Evolutionary conservation across 768 basidiomycete genomes (phyloP).

Genomic region (Mycena pura): DNA sequence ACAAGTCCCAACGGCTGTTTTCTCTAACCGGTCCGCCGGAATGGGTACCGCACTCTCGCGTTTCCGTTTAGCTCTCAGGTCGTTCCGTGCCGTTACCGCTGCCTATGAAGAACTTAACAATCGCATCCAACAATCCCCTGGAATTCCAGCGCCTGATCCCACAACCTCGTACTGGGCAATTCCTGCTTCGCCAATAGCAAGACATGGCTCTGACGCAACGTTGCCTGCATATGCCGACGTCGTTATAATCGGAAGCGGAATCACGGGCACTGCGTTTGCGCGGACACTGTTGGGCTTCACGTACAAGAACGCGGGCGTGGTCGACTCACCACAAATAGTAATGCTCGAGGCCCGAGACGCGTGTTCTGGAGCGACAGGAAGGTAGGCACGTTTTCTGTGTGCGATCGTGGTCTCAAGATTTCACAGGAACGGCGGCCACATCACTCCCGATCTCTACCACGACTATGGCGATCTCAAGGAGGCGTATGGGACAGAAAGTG

Average conservation of each 20-base stretch:
- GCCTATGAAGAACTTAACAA: conserved; percentile 34
- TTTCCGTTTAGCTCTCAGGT: conserved; percentile 4
- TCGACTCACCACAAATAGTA: conserved; percentile 42
- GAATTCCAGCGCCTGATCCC: conserved; percentile 51
- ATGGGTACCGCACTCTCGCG: conserved; percentile 16
- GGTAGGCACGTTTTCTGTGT: conserved; percentile 34
- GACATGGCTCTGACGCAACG: conserved; percentile 18
- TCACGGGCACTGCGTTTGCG: conserved; percentile 57
- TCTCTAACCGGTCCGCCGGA: too few relatives aligned
- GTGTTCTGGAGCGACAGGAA: conserved; percentile 61
- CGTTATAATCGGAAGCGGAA: conserved; percentile 62
- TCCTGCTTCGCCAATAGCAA: conserved; percentile 48
- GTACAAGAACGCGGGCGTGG: not conserved
- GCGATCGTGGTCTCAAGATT: not conserved
- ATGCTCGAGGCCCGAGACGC: conserved; percentile 70
- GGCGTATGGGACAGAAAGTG: conserved; percentile 42
- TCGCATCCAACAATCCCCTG: conserved; percentile 47
- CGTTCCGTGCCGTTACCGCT: conserved; percentile 2
- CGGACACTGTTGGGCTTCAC: conserved; percentile 36
- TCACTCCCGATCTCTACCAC: conserved; percentile 50
- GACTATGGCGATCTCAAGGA: conserved; percentile 47
- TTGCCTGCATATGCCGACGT: conserved; percentile 51
- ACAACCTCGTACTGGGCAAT: conserved; percentile 59
- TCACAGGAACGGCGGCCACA: conserved; percentile 57
- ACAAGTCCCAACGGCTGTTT: too few relatives aligned